phyloP scores from a whole-genome alignment of 306 rosid species.

The Coriaria nepalensis region DNA sequence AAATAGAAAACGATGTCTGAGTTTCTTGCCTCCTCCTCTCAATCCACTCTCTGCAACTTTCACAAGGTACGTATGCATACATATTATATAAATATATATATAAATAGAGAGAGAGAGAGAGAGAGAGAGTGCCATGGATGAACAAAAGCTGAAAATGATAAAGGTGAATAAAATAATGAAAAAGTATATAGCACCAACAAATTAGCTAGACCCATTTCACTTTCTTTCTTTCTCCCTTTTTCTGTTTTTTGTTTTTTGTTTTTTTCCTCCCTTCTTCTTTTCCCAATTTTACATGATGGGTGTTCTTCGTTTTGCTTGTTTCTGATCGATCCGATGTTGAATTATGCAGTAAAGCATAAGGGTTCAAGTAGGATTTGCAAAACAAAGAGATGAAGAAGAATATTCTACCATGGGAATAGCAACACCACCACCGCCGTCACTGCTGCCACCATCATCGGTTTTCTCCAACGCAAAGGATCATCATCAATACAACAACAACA shows the following conservation, averaged over 20 bases:
- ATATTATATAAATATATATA: not conserved
- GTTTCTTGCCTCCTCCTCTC: constrained; percentile 57
- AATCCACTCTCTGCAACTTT: constrained; percentile 34
- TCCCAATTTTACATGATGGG: constrained; percentile 13
- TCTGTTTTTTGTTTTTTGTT: no score
- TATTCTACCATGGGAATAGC: constrained; percentile 3
- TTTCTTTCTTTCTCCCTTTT: constrained; percentile 7
- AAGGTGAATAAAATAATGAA: constrained; percentile 17
- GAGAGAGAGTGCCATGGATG: constrained; percentile 10
- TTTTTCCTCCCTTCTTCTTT: constrained; percentile 3
- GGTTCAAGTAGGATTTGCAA: no score
- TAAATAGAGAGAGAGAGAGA: not conserved
- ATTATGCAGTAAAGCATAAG: constrained; percentile 1
- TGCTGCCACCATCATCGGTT: constrained; percentile 1
- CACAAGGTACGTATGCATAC: constrained; percentile 37
- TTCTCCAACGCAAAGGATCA: constrained; percentile 15
- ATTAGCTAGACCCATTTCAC: constrained; percentile 10
- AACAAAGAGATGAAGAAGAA: constrained; percentile 15
- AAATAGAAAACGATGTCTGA: constrained; percentile 62
- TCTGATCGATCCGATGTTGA: constrained; percentile 14
- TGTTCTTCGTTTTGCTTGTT: constrained; percentile 18
- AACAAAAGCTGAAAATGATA: constrained; percentile 41
- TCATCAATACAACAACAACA: not conserved
- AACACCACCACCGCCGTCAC: not conserved
- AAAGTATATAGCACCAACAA: constrained; percentile 13